Base-by-base conservation (phyloP, 768 basidiomycete species). In the Boletus rex-veris region DNA sequence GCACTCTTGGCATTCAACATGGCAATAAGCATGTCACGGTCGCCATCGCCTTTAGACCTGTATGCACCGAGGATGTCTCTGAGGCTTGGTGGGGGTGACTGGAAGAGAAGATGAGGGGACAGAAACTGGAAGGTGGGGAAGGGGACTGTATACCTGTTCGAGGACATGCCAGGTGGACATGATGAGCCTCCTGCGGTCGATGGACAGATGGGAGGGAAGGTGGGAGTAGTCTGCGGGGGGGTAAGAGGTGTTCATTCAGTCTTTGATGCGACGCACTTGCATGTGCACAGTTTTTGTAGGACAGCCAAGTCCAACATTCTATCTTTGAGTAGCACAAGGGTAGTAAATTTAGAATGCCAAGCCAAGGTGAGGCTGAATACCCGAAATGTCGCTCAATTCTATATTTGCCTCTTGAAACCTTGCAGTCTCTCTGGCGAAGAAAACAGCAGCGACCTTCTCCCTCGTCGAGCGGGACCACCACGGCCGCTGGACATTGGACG, bases 1-100 rank as follows among this genome's bases (percentile, higher is more conserved):
- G 94, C 87, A 43, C 85, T 81, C 76, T 97, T 97, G 65, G 93
- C 92, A 55, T 88, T 92, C 46, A 97, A 77, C 80, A 97, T 89
- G 60, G 91, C 83, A 35, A 96, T 78, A 19, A 97, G 77, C 83
- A 95, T 88, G 48, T 95, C 92, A 21, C 93, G 80, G 77, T 97
- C 94, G 40, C 92, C 93, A 56, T 94, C 90, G 55, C 94, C 94
- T 64, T 86, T 90, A 37, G 83, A 73, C 52, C 81, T 79, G 75
- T 95, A 97, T 8, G 93, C 92, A 37, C 81, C 79, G 24, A 97
- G 83, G 40, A 97, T 93, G 62, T 94, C 92, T 45, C 88, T 81
- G 41, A 97, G 77, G 56, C 75, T 84, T 0, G 94, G 92, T 1
- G 93, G 90, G 26, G 92, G 83, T 6, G 84, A 64, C 88, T 91